Evolutionary conservation across 1,284 basidiomycete species (phyloP).

Genomic region (Caloboletus inedulis): DNA sequence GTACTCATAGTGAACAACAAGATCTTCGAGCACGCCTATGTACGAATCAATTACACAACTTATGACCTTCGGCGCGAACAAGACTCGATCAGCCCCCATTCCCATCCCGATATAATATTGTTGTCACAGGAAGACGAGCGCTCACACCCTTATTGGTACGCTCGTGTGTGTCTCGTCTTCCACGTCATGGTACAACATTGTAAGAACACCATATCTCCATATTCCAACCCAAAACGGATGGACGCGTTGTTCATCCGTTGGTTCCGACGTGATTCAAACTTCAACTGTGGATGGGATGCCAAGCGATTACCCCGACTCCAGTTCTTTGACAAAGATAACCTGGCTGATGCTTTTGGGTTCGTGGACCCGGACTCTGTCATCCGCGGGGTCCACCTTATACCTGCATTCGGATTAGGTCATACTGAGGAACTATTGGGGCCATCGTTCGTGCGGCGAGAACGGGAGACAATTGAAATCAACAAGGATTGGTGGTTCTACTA

Average conservation of each 20-base stretch:
- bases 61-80: conserved; percentile 28
- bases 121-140: no score
- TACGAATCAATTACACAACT: conserved; percentile 28
- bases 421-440: background rate
- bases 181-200: no score
- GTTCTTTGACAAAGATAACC: background rate
- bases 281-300: background rate
- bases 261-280: background rate
- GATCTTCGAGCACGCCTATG: conserved; percentile 11
- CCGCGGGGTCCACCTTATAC: background rate
- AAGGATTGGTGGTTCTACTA: background rate
- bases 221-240: background rate
- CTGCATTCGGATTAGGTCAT: background rate
- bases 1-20: background rate
- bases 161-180: no score
- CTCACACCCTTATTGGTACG: no score
- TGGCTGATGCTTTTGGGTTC: background rate
- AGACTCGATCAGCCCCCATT: conserved; percentile 24
- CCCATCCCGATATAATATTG: conserved; percentile 8
- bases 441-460: background rate
- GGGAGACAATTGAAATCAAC: background rate
- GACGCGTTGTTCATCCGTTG: background rate
- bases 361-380: background rate
- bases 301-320: background rate
- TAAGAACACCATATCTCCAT: background rate